Conservation (phyloP, 2,329 filamentous ascomycete genomes). For the Venturia effusa region DNA sequence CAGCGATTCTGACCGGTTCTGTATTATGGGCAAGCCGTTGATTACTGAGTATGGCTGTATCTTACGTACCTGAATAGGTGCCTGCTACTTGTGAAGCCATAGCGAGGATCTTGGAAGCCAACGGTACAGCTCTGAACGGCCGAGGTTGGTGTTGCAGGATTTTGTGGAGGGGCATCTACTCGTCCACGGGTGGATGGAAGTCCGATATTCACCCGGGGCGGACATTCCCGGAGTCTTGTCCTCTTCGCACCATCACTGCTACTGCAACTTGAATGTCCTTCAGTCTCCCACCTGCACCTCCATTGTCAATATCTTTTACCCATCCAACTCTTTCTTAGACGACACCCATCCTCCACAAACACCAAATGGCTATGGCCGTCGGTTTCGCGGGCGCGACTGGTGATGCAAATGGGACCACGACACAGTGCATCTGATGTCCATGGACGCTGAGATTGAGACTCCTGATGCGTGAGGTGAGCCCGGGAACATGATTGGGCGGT, state of each 20-base stretch:
- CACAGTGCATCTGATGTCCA: too few species aligned
- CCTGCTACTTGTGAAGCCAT: not conserved
- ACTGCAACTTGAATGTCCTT: not conserved
- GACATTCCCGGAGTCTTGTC: not conserved
- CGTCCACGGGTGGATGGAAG: not conserved
- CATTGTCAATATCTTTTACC: too few species aligned
- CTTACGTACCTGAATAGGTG: not conserved
- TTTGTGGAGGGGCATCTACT: not conserved
- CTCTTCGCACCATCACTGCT: not conserved
- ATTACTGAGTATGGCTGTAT: not conserved
- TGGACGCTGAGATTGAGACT: too few species aligned
- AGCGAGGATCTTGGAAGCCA: not conserved
- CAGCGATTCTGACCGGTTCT: constrained; percentile 40
- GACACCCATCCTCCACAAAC: too few species aligned
- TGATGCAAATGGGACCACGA: too few species aligned
- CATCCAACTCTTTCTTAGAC: too few species aligned
- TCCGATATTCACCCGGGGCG: not conserved
- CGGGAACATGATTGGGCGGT: too few species aligned
- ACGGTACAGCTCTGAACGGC: not conserved
- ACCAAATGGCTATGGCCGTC: too few species aligned
- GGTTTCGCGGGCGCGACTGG: too few species aligned
- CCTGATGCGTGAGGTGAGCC: too few species aligned
- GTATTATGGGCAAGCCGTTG: not conserved
- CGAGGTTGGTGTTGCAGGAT: not conserved
- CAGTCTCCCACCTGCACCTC: too few species aligned